Conservation (phyloP, 2,329 filamentous ascomycete species). For the Aspergillus phoenicis region DNA sequence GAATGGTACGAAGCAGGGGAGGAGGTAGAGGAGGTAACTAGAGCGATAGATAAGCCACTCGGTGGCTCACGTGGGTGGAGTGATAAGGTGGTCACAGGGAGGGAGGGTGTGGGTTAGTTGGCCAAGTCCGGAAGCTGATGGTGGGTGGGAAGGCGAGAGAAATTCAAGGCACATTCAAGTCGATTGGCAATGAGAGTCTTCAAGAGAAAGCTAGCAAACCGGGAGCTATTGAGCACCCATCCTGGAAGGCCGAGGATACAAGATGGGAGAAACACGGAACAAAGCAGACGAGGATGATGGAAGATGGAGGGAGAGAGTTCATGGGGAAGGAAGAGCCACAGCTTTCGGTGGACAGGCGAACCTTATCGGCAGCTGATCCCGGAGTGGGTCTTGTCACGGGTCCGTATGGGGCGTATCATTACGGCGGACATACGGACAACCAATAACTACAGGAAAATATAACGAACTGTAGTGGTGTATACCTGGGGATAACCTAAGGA, state of each 20-base stretch:
- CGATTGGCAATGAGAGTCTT: not conserved
- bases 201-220: not conserved
- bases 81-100: not conserved
- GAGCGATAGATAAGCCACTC: not conserved
- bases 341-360: not conserved
- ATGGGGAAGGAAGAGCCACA: not conserved
- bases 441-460: no score
- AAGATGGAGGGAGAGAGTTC: not conserved
- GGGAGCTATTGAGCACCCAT: slow-evolving; percentile 19
- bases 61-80: not conserved
- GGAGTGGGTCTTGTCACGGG: slow-evolving; percentile 1
- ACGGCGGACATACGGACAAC: not conserved
- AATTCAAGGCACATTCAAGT: not conserved
- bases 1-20: no score
- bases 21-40: not conserved
- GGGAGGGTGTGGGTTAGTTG: not conserved
- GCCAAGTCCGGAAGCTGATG: not conserved
- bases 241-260: slow-evolving; percentile 6
- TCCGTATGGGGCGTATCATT: not conserved
- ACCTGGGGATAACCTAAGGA: no score
- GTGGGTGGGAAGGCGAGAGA: slow-evolving; percentile 9
- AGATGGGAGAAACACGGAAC: not conserved
- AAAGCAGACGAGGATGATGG: slow-evolving; percentile 4
- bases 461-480: no score
- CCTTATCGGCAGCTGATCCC: slow-evolving; percentile 12